Conservation (phyloP, 2,329 filamentous ascomycete genomes). For the Aaosphaeria pasadenensis region DNA sequence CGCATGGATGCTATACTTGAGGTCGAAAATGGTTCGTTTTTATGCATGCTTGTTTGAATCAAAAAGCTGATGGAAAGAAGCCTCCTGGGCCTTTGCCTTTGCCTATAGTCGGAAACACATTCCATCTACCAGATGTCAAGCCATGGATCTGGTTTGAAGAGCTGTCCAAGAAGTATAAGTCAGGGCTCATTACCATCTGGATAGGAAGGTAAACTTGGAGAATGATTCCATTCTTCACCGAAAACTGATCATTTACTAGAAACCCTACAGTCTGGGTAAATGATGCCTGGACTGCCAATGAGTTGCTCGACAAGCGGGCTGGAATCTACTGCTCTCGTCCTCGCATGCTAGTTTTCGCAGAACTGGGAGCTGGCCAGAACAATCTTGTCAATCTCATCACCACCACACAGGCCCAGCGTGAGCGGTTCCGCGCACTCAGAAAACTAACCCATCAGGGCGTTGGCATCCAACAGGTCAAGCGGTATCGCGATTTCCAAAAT, state of each 20-base stretch:
- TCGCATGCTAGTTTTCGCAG: slow-evolving; percentile 46
- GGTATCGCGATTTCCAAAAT: slow-evolving; percentile 58
- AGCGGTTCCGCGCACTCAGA: slow-evolving; percentile 28
- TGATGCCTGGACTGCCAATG: slow-evolving; percentile 49
- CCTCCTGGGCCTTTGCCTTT: slow-evolving; percentile 55
- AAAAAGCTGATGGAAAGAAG: slow-evolving; percentile 24
- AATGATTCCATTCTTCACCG: background rate
- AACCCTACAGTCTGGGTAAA: slow-evolving; percentile 42
- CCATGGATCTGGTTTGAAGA: slow-evolving; percentile 59
- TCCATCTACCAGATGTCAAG: slow-evolving; percentile 52
- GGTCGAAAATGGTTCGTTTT: slow-evolving; percentile 44
- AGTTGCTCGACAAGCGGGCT: slow-evolving; percentile 53
- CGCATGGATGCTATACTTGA: slow-evolving; percentile 48
- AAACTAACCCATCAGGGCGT: slow-evolving; percentile 36
- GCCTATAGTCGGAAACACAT: slow-evolving; percentile 57
- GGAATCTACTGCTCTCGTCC: slow-evolving; percentile 52
- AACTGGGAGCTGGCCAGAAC: slow-evolving; percentile 31
- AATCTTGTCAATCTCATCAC: slow-evolving; percentile 37
- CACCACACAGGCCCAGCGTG: slow-evolving; percentile 23
- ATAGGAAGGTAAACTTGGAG: slow-evolving; percentile 35
- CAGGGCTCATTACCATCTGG: slow-evolving; percentile 56
- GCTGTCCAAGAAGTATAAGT: slow-evolving; percentile 49
- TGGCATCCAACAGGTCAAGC: slow-evolving; percentile 50
- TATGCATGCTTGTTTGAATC: slow-evolving; percentile 1
- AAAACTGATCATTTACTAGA: slow-evolving; percentile 36